Conservation (phyloP, 1,284 basidiomycete genomes). For the Amylostereum areolatum region DNA sequence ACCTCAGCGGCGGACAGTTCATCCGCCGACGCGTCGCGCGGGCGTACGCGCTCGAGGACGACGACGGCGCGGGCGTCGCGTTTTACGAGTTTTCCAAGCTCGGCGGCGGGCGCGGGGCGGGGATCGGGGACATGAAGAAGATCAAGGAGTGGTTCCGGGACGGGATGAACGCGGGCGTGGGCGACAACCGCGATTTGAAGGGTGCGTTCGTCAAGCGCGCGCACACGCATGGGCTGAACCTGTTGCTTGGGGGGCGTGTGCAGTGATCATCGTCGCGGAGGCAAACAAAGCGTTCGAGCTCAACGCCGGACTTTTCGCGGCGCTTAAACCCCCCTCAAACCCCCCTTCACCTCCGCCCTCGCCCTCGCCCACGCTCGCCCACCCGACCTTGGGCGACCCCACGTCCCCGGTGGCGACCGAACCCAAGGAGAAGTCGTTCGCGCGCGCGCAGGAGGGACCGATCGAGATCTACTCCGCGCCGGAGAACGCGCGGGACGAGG, state of each 20-base stretch:
- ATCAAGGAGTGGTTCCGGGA: conserved; percentile 76
- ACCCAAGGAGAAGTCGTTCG: conserved; percentile 16
- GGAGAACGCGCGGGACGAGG: conserved; percentile 16
- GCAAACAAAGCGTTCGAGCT: conserved; percentile 65
- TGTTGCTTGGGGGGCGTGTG: neutral
- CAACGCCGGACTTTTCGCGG: conserved; percentile 60
- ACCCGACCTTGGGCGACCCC: conserved; percentile 20
- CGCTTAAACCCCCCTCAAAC: conserved; percentile 27
- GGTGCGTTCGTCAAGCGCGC: conserved; percentile 28
- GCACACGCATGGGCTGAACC: neutral
- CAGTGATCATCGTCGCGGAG: conserved; percentile 50
- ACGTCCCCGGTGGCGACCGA: conserved; percentile 14
- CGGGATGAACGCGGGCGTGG: conserved; percentile 67
- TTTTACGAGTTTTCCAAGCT: conserved; percentile 75
- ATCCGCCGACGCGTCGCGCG: conserved; percentile 61
- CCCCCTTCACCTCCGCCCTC: conserved; percentile 7
- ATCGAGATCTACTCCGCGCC: conserved; percentile 4
- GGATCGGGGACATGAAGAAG: conserved; percentile 57
- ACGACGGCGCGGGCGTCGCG: conserved; percentile 42
- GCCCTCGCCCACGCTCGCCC: conserved; percentile 6
- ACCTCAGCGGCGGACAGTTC: conserved; percentile 77
- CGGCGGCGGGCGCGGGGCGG: conserved; percentile 33
- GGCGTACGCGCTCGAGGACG: conserved; percentile 58
- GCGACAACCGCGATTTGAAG: conserved; percentile 49
- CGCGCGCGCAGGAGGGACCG: conserved; percentile 16